These are phyloP conservation scores for Parafenestella ontariensis DNA, from an alignment of 2,329 filamentous ascomycete species.

Conservation along the genomic window DNA sequence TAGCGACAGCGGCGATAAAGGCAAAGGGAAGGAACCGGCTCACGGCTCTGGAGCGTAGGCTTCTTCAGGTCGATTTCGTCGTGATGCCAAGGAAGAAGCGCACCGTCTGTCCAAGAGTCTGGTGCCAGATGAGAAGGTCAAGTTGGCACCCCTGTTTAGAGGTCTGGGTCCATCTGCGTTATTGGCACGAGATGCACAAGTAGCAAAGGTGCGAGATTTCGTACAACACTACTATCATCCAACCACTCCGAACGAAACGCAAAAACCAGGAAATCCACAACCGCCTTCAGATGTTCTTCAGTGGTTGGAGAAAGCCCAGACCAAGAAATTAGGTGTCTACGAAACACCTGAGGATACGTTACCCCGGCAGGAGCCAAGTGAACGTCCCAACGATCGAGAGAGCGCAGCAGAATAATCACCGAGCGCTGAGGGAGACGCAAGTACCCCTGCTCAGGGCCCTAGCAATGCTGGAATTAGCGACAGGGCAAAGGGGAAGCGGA, in stretches of 20 bases:
- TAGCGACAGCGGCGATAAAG: conserved; percentile 22
- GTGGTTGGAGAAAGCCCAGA: neutral
- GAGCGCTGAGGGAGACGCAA: neutral
- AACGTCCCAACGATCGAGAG: neutral
- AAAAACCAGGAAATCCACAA: neutral
- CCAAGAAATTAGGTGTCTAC: neutral
- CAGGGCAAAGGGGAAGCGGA: neutral
- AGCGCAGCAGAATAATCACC: neutral
- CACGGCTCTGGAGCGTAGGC: conserved; percentile 10
- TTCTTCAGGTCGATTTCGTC: too few species aligned
- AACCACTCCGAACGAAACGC: neutral
- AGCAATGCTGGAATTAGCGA: neutral
- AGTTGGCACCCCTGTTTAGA: neutral
- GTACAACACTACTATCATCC: neutral
- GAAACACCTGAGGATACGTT: neutral
- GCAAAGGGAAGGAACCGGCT: conserved; percentile 27
- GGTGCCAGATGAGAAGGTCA: neutral
- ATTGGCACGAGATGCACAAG: neutral
- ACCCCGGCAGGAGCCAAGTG: neutral
- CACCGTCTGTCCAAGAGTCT: neutral
- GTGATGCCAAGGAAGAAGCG: neutral
- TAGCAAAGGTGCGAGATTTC: neutral
- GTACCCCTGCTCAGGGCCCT: neutral
- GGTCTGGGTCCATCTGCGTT: neutral
- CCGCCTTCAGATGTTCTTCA: neutral